Evolutionary conservation across 1,284 basidiomycete genomes (phyloP), one percentile per base, ranked within the genome.

Genomic region (Uromyces viciae-fabae): DNA sequence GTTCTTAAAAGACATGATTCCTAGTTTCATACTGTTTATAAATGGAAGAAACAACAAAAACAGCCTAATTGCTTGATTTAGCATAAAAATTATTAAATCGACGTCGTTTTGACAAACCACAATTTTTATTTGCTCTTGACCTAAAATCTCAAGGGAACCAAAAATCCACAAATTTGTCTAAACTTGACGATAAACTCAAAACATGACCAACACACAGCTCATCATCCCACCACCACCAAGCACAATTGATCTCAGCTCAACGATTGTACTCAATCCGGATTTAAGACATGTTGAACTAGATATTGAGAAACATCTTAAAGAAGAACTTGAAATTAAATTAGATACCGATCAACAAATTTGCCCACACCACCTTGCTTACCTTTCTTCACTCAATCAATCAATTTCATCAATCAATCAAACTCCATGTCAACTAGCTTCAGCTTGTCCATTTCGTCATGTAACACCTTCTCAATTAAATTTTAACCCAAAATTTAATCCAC

Each of bases 241-340:
- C n/a, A 5, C 14, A 9, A 31, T 17, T 17, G 8, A 15, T 38
- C 25, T 17, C 15, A 74, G 38, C 28, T 28, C 52, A 2, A 73
- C 54, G 3, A 46, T 81, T 42, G 58, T 94, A 82, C 89, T 96
- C 68, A 88, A 91, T 82, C 93, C 94, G 5, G 94, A 96, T 85
- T 96, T 97, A 85, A 93, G 95, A 86, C 95, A 98, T 86, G 92
- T 94, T 84, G 94, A 93, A 85, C 92, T 98, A 82, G 88, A 89
- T 75, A 91, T 94, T 82, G 96, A 99, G 86, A 85, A 88, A 8
- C 94, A 91, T 86, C 89, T 96, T 84, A 98, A 98, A 87, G 88
- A 89, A 68, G 91, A 95, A 74, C 90, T 95, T 43, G 90, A 91
- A 25, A 87, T 98, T 85, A 96, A 95, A 86, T 91, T 99, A 69